phyloP scores from a whole-genome alignment of 345 rosid genomes.

The Laguncularia racemosa region DNA sequence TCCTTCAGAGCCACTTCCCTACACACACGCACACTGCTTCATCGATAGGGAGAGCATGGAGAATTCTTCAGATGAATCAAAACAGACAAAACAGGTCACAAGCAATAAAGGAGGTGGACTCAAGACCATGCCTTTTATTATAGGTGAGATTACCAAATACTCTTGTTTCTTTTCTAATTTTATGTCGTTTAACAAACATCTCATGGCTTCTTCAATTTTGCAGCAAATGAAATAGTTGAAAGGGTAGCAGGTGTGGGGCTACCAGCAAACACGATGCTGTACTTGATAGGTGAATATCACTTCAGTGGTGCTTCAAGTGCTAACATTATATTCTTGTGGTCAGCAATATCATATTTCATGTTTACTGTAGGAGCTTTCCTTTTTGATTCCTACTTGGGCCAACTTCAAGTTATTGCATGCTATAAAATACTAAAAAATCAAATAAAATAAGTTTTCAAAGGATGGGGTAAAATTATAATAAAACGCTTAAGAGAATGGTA shows the following conservation, averaged over 20 bases:
- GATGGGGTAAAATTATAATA: too few relatives aligned
- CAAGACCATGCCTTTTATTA: constrained; percentile 41
- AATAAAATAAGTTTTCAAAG: too few relatives aligned
- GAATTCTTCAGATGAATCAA: constrained; percentile 4
- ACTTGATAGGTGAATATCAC: constrained; percentile 29
- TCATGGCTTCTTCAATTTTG: not conserved
- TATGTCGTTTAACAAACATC: not conserved
- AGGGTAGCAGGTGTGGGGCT: constrained; percentile 40
- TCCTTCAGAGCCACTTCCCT: too few relatives aligned
- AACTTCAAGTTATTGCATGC: constrained; percentile 27
- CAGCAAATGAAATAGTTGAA: constrained; percentile 52
- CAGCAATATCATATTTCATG: constrained; percentile 25
- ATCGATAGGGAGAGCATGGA: constrained; percentile 19
- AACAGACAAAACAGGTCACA: constrained; percentile 1
- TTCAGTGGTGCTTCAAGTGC: constrained; percentile 23
- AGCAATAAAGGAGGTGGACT: constrained; percentile 40
- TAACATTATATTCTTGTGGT: constrained; percentile 38
- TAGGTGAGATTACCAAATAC: constrained; percentile 25
- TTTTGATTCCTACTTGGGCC: constrained; percentile 46
- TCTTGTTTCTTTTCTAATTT: too few relatives aligned
- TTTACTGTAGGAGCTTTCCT: constrained; percentile 39
- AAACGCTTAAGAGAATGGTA: too few relatives aligned
- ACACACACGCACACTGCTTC: too few relatives aligned
- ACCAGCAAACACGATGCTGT: constrained; percentile 34
- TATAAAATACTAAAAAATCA: too few relatives aligned